A percentile compares a stretch with the other conserved stretches of the same genome.
Conservation (phyloP, 305 asterid genomes). For the Fraxinus angustifolia region DNA sequence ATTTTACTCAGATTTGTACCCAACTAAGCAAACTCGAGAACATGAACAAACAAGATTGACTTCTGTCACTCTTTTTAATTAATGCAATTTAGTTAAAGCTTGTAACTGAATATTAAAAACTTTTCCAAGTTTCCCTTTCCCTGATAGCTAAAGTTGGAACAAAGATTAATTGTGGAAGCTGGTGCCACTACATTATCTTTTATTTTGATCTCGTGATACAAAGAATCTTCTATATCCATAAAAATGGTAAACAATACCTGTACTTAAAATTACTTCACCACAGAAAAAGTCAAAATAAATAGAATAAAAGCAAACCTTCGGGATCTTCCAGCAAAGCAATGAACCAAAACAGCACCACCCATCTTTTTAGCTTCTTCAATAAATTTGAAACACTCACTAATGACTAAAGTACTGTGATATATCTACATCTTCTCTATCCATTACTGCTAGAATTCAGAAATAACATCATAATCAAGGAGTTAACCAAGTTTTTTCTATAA, state of each 20-base stretch:
- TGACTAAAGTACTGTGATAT: slow-evolving; percentile 50
- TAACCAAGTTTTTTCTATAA: neutral
- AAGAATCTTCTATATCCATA: neutral
- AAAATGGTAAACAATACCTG: neutral
- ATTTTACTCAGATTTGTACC: neutral
- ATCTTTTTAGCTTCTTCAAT: slow-evolving; percentile 65
- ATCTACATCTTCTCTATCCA: slow-evolving; percentile 47
- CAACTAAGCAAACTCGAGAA: neutral
- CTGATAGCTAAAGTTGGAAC: neutral
- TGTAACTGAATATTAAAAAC: neutral
- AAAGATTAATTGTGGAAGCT: neutral
- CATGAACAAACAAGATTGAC: neutral
- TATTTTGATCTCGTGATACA: neutral
- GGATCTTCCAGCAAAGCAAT: slow-evolving; percentile 82
- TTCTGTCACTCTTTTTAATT: neutral
- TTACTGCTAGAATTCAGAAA: slow-evolving; percentile 48
- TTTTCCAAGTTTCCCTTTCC: neutral
- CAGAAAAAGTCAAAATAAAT: neutral
- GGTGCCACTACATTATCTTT: neutral
- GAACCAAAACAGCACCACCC: slow-evolving; percentile 77
- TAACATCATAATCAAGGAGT: neutral
- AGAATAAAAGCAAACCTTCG: slow-evolving; percentile 51
- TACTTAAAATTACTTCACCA: neutral
- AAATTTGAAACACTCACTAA: slow-evolving; percentile 63
- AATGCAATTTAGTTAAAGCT: neutral